These are phyloP conservation scores for Paramecium primaurelia DNA, from an alignment of 73 alveolate species.

Conservation along the genomic window DNA sequence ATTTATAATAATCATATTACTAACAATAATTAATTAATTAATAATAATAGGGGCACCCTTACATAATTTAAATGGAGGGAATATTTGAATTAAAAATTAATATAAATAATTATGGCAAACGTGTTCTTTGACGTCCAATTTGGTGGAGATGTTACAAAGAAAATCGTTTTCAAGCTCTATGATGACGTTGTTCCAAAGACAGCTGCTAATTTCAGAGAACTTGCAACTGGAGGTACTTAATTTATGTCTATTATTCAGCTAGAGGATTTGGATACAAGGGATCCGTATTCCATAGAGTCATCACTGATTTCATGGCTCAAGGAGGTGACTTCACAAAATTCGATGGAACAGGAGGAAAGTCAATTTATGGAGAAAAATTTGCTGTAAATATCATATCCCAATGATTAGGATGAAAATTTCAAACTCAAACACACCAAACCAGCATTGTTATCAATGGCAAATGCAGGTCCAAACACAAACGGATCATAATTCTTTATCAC, in stretches of 20 bases:
- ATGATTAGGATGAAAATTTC: constrained; percentile 85
- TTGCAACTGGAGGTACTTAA: constrained; percentile 63
- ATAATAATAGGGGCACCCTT: not conserved
- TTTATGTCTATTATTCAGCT: not conserved
- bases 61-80: not conserved
- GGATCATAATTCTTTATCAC: constrained; percentile 93
- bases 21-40: not conserved
- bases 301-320: constrained; percentile 90
- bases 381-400: not conserved
- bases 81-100: not conserved
- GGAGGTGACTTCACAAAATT: constrained; percentile 93
- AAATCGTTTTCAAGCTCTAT: constrained; percentile 68
- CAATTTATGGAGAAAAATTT: constrained; percentile 88
- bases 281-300: constrained; percentile 94
- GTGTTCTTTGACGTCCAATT: constrained; percentile 66
- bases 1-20: not conserved
- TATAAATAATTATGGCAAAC: constrained; percentile 13
- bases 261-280: constrained; percentile 75
- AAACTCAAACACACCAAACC: constrained; percentile 76
- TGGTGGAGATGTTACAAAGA: constrained; percentile 63
- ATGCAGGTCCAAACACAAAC: constrained; percentile 97
- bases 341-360: constrained; percentile 95
- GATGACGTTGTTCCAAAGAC: constrained; percentile 80
- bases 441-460: constrained; percentile 95
- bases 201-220: constrained; percentile 78